Conservation (phyloP, 1,284 basidiomycete genomes). For the Ustilago crameri region DNA sequence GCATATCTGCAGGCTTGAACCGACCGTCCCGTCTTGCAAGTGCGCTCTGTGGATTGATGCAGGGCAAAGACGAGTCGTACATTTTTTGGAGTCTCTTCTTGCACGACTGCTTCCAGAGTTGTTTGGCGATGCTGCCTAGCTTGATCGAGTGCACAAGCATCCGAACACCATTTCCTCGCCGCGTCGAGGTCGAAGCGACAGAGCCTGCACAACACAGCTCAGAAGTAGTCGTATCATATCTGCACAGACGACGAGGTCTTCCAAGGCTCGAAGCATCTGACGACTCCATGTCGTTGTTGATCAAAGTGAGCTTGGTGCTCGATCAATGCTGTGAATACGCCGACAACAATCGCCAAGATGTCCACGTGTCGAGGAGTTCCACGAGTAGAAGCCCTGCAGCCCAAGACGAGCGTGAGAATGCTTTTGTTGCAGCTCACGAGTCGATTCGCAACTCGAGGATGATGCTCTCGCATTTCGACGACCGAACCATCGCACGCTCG, state of each 20-base stretch:
- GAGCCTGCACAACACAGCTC: neutral
- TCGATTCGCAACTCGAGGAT: slow-evolving; percentile 26
- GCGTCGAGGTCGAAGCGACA: neutral
- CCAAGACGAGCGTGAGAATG: slow-evolving; percentile 4
- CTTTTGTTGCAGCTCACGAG: slow-evolving; percentile 18
- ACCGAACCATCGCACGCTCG: slow-evolving; percentile 4
- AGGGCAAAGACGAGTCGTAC: slow-evolving; percentile 14
- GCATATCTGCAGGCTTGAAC: slow-evolving; percentile 7
- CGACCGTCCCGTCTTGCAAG: slow-evolving; percentile 16
- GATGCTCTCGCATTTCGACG: slow-evolving; percentile 39
- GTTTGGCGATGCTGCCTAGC: slow-evolving; percentile 12
- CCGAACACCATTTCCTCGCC: slow-evolving; percentile 16
- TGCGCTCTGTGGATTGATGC: slow-evolving; percentile 27
- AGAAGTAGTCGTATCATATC: slow-evolving; percentile 11
- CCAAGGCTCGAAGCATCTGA: slow-evolving; percentile 14
- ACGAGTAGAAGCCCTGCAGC: neutral
- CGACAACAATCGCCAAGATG: neutral
- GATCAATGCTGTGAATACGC: slow-evolving; percentile 28
- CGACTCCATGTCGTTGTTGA: slow-evolving; percentile 20
- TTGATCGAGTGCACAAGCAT: slow-evolving; percentile 23
- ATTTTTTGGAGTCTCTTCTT: slow-evolving; percentile 33
- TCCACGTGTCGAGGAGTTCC: neutral
- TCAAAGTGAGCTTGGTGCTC: slow-evolving; percentile 29
- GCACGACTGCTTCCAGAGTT: slow-evolving; percentile 35
- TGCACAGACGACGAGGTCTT: slow-evolving; percentile 14